Conservation (phyloP, 148 eudicot genomes). For the Drosera capensis region DNA sequence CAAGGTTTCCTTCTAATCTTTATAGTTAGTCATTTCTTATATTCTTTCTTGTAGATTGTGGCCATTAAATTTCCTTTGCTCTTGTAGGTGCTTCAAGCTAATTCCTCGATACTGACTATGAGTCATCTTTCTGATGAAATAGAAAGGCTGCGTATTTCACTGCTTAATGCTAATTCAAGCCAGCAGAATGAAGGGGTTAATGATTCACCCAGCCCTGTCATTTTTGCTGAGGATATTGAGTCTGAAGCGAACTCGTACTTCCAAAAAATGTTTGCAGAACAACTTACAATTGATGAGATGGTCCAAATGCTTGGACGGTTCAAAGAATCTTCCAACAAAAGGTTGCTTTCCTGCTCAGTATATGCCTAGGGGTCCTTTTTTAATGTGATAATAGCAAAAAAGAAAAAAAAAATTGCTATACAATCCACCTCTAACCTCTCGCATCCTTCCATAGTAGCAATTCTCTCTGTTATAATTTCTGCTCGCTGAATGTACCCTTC, state of each 20-base stretch:
- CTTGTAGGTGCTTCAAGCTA: slow-evolving; percentile 69
- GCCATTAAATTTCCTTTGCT: slow-evolving; percentile 7
- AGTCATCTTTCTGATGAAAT: slow-evolving; percentile 50
- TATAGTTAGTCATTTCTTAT: too few species aligned
- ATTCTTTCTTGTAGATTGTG: too few species aligned
- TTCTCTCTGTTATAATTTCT: too few species aligned
- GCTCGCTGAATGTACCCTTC: too few species aligned
- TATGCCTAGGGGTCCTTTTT: not conserved
- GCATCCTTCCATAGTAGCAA: too few species aligned
- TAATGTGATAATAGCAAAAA: too few species aligned
- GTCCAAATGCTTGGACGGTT: slow-evolving; percentile 82
- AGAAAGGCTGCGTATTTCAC: slow-evolving; percentile 35
- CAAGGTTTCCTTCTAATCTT: too few species aligned
- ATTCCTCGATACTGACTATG: slow-evolving; percentile 29
- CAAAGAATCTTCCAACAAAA: slow-evolving; percentile 66
- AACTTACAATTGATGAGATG: slow-evolving; percentile 55
- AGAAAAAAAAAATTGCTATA: not conserved
- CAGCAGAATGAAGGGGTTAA: slow-evolving; percentile 35
- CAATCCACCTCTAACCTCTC: not conserved
- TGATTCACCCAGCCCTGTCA: slow-evolving; percentile 37
- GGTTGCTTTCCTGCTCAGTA: slow-evolving; percentile 24
- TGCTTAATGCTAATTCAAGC: slow-evolving; percentile 27
- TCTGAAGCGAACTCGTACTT: slow-evolving; percentile 76
- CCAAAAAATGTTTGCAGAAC: slow-evolving; percentile 81
- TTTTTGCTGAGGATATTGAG: slow-evolving; percentile 61